phyloP scores from a whole-genome alignment of 2,329 filamentous ascomycete species.

The Beauveria australis region DNA sequence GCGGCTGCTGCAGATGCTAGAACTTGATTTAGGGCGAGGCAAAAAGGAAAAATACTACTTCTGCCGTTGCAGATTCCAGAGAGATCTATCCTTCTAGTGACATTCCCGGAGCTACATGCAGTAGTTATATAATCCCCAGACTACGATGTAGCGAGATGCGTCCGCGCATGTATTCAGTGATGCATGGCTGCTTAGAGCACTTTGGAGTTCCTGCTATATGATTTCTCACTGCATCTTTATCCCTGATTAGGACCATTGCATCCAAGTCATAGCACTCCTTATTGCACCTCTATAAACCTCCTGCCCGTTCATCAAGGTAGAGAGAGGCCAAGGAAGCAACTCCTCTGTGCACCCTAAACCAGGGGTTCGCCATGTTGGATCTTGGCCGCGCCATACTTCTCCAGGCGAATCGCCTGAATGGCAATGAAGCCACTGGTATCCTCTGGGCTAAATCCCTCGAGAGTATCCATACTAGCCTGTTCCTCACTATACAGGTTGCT shows the following conservation, averaged over 20 bases:
- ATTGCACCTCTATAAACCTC: slow-evolving; percentile 2
- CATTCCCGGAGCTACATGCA: not conserved
- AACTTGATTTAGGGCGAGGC: no score
- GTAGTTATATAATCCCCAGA: not conserved
- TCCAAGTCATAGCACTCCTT: slow-evolving; percentile 8
- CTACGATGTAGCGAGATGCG: not conserved
- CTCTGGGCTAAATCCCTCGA: slow-evolving; percentile 58
- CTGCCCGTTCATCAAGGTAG: slow-evolving; percentile 5
- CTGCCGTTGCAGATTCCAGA: no score
- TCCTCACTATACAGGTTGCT: slow-evolving; percentile 44
- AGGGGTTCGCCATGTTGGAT: slow-evolving; percentile 32
- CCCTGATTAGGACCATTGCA: not conserved
- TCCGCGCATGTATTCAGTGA: slow-evolving; percentile 3
- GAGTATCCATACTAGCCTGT: slow-evolving; percentile 42
- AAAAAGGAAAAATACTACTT: no score
- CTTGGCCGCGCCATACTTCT: slow-evolving; percentile 35
- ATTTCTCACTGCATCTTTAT: slow-evolving; percentile 3
- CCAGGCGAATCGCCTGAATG: slow-evolving; percentile 59
- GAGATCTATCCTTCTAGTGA: no score
- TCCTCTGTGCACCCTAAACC: not conserved
- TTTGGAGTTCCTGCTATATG: slow-evolving; percentile 2
- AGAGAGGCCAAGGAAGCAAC: slow-evolving; percentile 3
- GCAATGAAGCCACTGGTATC: slow-evolving; percentile 59
- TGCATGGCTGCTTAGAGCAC: slow-evolving; percentile 7
- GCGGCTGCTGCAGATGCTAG: no score